Evolutionary conservation across 352 stramenopile species (phyloP), one percentile per base, ranked within the genome.

Genomic region (Phytophthora parvispora): DNA sequence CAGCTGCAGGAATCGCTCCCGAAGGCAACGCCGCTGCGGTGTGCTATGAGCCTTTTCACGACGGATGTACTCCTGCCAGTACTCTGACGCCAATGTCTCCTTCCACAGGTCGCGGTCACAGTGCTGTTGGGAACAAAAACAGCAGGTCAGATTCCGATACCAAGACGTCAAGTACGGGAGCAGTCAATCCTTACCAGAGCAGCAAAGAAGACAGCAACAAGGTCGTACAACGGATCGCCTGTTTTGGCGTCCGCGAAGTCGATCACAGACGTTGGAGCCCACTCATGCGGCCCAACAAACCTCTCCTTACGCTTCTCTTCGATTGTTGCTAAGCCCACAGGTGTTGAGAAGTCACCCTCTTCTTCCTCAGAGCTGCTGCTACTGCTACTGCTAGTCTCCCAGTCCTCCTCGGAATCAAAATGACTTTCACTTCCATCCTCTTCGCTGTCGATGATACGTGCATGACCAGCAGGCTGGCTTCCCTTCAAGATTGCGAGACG

Each of bases 171-270:
- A 43, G 32, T 52, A 56, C 57, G 40, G 10, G 45, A 40, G 42
- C 25, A 16, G 20, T 20, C 32, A 36, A 10, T 13, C 68, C 85
- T 60, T 77, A 97, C 89, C 81, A 97, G 55, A 31, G 84, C 80
- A 20, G 86, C 80, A 63, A 95, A 93, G 60, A 95, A 90, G 25
- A 97, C 66, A 7, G 89, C 85, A 12, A 96, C 80, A 24, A 97
- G 75, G 53, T 97, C 91, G 64, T 93, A 97, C 15, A 97, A 53
- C 52, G 89, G 88, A 67, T 97, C 91, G 25, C 89, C 91, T 0
- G 81, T 92, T 82, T 96, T 96, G 64, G 84, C 75, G 65, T 97
- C 91, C 0, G 89, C 91, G 65, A 97, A 97, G 60, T 97, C 91
- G 62, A 97, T 95, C 59, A 97, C 84, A 9, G 81, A 82, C 12